phyloP scores from a whole-genome alignment of 2,329 filamentous ascomycete species.

The Mariannaea elegans region DNA sequence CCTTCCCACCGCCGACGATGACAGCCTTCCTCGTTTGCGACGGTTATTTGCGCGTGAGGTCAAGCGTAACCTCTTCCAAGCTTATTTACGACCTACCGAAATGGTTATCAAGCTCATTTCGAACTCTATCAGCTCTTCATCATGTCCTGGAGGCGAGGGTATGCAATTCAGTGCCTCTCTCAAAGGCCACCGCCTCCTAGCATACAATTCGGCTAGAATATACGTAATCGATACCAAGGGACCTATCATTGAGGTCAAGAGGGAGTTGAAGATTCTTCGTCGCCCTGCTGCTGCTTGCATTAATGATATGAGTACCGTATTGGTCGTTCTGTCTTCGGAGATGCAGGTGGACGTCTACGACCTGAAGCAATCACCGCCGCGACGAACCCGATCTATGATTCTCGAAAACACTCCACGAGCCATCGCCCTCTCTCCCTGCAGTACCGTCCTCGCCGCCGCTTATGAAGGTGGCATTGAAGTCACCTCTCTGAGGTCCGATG shows the following conservation, averaged over 20 bases:
- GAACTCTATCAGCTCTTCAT: constrained; percentile 84
- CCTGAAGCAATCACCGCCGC: constrained; percentile 70
- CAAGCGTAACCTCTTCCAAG: constrained; percentile 80
- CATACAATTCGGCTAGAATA: constrained; percentile 86
- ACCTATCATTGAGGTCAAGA: constrained; percentile 68
- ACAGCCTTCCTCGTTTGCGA: constrained; percentile 68
- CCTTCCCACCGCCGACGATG: constrained; percentile 50
- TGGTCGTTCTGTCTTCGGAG: constrained; percentile 83
- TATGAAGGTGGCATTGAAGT: constrained; percentile 93
- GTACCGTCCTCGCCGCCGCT: constrained; percentile 82
- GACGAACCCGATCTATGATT: constrained; percentile 76
- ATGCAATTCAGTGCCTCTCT: constrained; percentile 86
- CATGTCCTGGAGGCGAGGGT: constrained; percentile 83
- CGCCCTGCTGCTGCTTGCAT: constrained; percentile 81
- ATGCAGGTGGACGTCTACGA: constrained; percentile 90
- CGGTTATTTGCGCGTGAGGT: constrained; percentile 73
- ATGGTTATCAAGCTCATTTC: constrained; percentile 84
- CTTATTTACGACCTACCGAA: constrained; percentile 74
- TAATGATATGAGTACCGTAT: constrained; percentile 76
- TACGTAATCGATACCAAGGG: constrained; percentile 77
- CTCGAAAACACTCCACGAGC: constrained; percentile 82
- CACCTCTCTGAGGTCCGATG: constrained; percentile 73
- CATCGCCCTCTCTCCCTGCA: constrained; percentile 82
- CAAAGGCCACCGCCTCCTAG: constrained; percentile 76
- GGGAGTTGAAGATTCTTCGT: constrained; percentile 82